Evolutionary conservation across 768 basidiomycete species (phyloP), one percentile per base, ranked within the genome.

Genomic region (Serendipita indica): DNA sequence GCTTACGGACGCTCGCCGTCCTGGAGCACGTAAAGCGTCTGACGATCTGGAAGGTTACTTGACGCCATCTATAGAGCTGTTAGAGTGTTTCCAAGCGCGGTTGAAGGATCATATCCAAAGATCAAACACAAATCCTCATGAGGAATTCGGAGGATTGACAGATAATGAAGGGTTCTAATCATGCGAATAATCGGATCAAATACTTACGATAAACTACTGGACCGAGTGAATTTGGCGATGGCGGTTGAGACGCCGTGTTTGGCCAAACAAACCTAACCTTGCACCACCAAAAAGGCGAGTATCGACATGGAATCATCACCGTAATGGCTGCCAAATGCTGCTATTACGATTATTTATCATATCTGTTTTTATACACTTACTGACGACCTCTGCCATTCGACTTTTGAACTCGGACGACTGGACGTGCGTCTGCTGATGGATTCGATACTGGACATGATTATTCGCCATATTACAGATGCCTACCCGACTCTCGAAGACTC

Each of bases 401-500:
- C 25, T 22, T 59, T 60, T 59, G 57, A 43, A 22, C 25, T 18
- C 25, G 59, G 33, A 52, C 30, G 43, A 64, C 61, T 63, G 63
- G 52, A 62, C 59, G 35, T 61, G 60, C 46, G 67, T n/a, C 25
- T 37, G 28, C 64, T 27, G 67, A 66, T 76, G 80, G 82, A 84
- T 85, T 78, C 54, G 30, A 62, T 60, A 64, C 68, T 69, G 60
- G 68, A 63, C 14, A 18, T 43, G 45, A 43, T 58, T 46, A 60
- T 58, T 64, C 58, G 37, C 52, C 6, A 37, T 62, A 61, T 46
- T 77, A 73, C 74, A 75, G 74, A 97, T 96, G 96, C 96, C 96
- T 73, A 90, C 93, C 72, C 91, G 80, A 71, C 78, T 92, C 77
- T 79, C 84, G 68, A 97, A 97, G 77, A 98, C 94, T 74, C 86